phyloP scores from a whole-genome alignment of 2,329 filamentous ascomycete species.

The Cladosporium sp. region DNA sequence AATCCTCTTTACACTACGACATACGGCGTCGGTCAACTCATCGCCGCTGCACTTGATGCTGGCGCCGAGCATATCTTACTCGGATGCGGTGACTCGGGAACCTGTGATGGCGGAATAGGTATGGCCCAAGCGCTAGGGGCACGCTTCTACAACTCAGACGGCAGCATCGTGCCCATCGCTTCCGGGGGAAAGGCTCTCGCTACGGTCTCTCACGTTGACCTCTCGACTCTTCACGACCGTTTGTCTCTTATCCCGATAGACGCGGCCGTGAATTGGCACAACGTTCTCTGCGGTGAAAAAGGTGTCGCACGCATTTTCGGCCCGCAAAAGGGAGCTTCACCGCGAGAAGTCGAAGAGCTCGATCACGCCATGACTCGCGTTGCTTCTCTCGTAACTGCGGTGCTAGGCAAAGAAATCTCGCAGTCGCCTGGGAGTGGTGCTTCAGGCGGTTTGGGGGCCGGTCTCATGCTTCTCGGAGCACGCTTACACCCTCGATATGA shows the following conservation, averaged over 20 bases:
- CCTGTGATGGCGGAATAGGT: constrained; percentile 50
- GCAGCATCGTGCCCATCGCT: constrained; percentile 35
- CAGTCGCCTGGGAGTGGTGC: constrained; percentile 46
- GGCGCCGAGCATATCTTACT: constrained; percentile 46
- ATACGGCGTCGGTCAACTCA: constrained; percentile 49
- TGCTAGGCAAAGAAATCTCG: constrained; percentile 36
- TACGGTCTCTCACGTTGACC: constrained; percentile 37
- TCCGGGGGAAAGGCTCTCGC: constrained; percentile 40
- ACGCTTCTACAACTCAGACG: constrained; percentile 38
- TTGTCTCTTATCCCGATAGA: constrained; percentile 41
- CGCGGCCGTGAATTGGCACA: constrained; percentile 50
- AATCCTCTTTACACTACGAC: constrained; percentile 49
- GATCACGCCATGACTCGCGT: constrained; percentile 41
- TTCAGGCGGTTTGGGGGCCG: constrained; percentile 50
- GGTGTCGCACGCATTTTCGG: constrained; percentile 51
- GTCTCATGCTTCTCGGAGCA: constrained; percentile 47
- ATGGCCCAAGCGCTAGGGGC: constrained; percentile 53
- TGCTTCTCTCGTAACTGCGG: constrained; percentile 33
- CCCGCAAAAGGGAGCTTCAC: constrained; percentile 49
- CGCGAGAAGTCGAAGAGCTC: constrained; percentile 41
- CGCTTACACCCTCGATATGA: constrained; percentile 46
- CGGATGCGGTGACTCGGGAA: constrained; percentile 53
- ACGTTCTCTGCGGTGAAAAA: constrained; percentile 46
- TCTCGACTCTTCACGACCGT: constrained; percentile 37
- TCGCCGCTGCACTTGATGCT: constrained; percentile 43